A percentile compares a stretch with the other conserved stretches of the same genome.
Conservation (phyloP, 2,329 filamentous ascomycete genomes). For the Alternaria sp. region DNA sequence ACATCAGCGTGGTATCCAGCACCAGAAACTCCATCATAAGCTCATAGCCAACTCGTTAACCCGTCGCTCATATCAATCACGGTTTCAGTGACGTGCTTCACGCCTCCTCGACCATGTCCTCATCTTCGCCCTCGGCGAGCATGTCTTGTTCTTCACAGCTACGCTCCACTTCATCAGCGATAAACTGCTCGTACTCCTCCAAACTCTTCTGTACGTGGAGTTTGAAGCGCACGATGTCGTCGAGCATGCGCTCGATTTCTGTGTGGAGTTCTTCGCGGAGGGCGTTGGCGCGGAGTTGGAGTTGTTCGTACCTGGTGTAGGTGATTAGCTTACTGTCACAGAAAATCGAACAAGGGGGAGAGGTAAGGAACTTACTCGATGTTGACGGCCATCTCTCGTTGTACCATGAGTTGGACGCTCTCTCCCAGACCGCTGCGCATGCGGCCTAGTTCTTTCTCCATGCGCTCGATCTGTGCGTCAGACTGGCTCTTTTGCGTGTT, state of each 20-base stretch:
- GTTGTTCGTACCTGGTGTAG: slow-evolving; percentile 80
- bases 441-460: slow-evolving; percentile 96
- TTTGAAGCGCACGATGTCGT: slow-evolving; percentile 98
- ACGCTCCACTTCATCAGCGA: slow-evolving; percentile 85
- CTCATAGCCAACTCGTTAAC: neutral
- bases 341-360: neutral
- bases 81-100: neutral
- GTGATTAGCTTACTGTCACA: slow-evolving; percentile 5
- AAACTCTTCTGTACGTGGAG: slow-evolving; percentile 92
- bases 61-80: neutral
- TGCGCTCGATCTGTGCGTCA: slow-evolving; percentile 95
- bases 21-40: slow-evolving; percentile 5
- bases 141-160: slow-evolving; percentile 60
- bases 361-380: slow-evolving; percentile 72
- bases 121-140: slow-evolving; percentile 38
- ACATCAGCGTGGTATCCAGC: neutral
- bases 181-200: slow-evolving; percentile 93
- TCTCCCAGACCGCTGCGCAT: slow-evolving; percentile 86
- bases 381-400: slow-evolving; percentile 93
- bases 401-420: slow-evolving; percentile 89
- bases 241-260: slow-evolving; percentile 92
- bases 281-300: slow-evolving; percentile 81
- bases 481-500: slow-evolving; percentile 85
- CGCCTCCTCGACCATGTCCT: slow-evolving; percentile 4
- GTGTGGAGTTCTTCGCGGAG: slow-evolving; percentile 98